Evolutionary conservation across 371 early-diverging fungal genomes (phyloP), one percentile per base, ranked within the genome.

Genomic region (Fennellomyces sp.): DNA sequence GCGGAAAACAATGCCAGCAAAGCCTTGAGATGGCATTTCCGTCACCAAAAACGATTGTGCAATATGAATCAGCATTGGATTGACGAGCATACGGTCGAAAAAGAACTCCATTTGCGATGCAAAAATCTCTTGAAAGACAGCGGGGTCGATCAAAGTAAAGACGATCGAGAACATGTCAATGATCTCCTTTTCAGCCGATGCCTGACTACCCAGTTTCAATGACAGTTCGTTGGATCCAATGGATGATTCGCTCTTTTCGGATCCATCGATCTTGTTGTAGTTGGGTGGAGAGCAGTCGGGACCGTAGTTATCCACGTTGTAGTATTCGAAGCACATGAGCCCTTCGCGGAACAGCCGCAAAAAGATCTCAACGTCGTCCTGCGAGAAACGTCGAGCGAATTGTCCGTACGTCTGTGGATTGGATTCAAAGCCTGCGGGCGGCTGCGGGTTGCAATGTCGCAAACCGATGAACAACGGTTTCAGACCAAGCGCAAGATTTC

Each of bases 81-180:
- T 93, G 65, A 80, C 72, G 23, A 96, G 68, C 62, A 93, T 91
- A 17, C 88, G 84, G 3, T 94, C 91, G 67, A 96, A 94, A 19
- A 97, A 83, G 60, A 85, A 92, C 15, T 81, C 87, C 56, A 99
- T 90, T 66, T 97, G 91, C 1, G 94, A 88, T 4, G 91, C 77
- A 63, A 98, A 93, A 4, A 99, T 87, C 63, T 99, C 99, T 69
- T 97, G 97, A 71, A 97, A 97, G 1, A 96, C 85, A 3, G 94
- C 88, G 0, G 95, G 93, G 61, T 98, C 97, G 8, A 97, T 72
- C 29, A 80, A 66, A 5, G 91, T 90, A 73, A 97, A 97, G 2
- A 94, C 88, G 31, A 89, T 85, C 0, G 94, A 91, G 77, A 98
- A 96, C 29, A 86, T 86, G 61, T 99, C 99, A 25, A 95, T 78